Evolutionary conservation across 2,329 filamentous ascomycete species (phyloP).

Genomic region (Neonectria punicea): DNA sequence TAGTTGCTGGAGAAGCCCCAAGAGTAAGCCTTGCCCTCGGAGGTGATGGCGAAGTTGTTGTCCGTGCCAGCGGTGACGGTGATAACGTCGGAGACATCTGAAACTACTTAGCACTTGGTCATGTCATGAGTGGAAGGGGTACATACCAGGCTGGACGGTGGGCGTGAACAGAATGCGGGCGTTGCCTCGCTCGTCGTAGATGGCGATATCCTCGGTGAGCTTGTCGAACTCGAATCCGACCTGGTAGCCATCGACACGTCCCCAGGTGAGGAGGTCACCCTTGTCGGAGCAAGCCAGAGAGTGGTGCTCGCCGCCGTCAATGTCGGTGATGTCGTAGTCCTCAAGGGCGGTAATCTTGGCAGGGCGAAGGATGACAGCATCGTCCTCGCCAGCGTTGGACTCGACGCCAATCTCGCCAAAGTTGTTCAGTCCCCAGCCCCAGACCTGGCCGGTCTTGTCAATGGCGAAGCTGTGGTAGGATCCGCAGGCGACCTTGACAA

Average conservation of each 20-base stretch:
- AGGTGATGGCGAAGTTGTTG: conserved; percentile 77
- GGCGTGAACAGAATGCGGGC: conserved; percentile 70
- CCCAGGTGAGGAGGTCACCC: conserved; percentile 70
- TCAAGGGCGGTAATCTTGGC: conserved; percentile 73
- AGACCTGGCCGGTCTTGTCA: conserved; percentile 75
- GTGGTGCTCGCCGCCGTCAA: conserved; percentile 80
- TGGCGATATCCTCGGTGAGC: conserved; percentile 61
- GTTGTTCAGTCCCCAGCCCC: conserved; percentile 88
- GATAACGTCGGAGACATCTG: conserved; percentile 63
- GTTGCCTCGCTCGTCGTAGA: conserved; percentile 69
- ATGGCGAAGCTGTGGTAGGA: conserved; percentile 87
- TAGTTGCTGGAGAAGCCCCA: conserved; percentile 87
- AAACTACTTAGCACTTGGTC: not conserved
- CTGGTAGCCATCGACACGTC: conserved; percentile 64
- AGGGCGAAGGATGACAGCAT: conserved; percentile 78
- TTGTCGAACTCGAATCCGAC: conserved; percentile 67
- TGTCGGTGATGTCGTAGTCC: conserved; percentile 70
- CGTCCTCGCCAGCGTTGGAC: conserved; percentile 62
- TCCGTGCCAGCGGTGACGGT: conserved; percentile 74
- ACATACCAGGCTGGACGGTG: conserved; percentile 57
- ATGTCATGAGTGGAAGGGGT: not conserved
- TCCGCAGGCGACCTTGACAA: conserved; percentile 68
- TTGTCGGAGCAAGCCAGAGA: conserved; percentile 70
- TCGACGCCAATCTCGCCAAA: conserved; percentile 81
- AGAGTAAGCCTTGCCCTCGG: conserved; percentile 76